Evolutionary conservation across 768 basidiomycete genomes (phyloP).

Genomic region (Boletus barrowsii): DNA sequence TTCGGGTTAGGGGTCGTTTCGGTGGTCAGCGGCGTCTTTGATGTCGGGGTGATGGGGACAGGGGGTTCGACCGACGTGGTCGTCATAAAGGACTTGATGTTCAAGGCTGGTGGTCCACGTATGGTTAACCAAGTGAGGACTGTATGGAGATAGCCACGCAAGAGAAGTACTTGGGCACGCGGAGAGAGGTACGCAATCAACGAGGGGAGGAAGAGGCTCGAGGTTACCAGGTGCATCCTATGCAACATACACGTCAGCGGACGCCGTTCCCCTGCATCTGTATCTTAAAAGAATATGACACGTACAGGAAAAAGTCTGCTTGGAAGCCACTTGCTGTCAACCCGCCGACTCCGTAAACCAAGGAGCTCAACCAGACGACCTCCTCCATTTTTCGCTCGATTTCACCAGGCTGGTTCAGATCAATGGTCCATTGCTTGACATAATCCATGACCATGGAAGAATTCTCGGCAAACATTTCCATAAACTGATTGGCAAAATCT

Average conservation of each 20-base stretch:
- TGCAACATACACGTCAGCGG: background rate
- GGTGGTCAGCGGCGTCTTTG: slow-evolving; percentile 3
- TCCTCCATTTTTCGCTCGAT: slow-evolving; percentile 62
- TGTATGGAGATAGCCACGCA: slow-evolving; percentile 28
- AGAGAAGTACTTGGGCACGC: slow-evolving; percentile 21
- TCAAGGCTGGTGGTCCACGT: slow-evolving; percentile 28
- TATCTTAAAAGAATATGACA: background rate
- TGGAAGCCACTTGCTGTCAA: slow-evolving; percentile 48
- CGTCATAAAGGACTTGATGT: slow-evolving; percentile 32
- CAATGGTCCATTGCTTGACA: slow-evolving; percentile 42
- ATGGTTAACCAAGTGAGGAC: slow-evolving; percentile 29
- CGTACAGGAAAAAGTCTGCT: slow-evolving; percentile 50
- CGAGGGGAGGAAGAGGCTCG: slow-evolving; percentile 29
- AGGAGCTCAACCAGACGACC: slow-evolving; percentile 49
- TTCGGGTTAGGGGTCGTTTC: slow-evolving; percentile 30
- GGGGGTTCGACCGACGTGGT: slow-evolving; percentile 21
- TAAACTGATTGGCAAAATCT: slow-evolving; percentile 23
- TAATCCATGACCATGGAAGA: slow-evolving; percentile 6
- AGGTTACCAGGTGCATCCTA: slow-evolving; percentile 32
- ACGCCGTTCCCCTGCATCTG: no score
- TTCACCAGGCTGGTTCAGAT: slow-evolving; percentile 34
- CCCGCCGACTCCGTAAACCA: slow-evolving; percentile 59
- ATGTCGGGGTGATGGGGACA: background rate
- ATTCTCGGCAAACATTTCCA: background rate
- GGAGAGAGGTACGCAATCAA: slow-evolving; percentile 15